These are phyloP conservation scores for Astrothelium macrocarpum DNA, from an alignment of 495 filamentous ascomycete genomes.

Conservation along the genomic window DNA sequence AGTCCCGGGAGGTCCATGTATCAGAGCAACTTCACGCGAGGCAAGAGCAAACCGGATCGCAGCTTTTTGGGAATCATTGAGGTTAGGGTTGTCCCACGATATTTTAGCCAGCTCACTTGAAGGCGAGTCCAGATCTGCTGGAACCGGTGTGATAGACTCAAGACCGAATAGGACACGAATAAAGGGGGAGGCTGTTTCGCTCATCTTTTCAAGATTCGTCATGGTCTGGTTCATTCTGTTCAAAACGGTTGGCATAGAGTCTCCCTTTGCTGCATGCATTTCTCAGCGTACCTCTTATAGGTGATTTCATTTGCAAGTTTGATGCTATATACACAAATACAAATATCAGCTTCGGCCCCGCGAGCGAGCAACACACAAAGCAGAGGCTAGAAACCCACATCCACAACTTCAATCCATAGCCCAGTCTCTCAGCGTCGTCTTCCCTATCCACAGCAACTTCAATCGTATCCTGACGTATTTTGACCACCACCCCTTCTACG, in stretches of 20 bases:
- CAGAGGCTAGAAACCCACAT: conserved; percentile 36
- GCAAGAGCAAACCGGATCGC: conserved; percentile 83
- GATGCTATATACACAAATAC: conserved; percentile 41
- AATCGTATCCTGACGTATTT: conserved; percentile 48
- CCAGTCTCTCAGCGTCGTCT: conserved; percentile 49
- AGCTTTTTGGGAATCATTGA: conserved; percentile 88
- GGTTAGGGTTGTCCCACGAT: conserved; percentile 63
- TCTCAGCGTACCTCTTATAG: conserved; percentile 54
- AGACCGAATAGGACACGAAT: conserved; percentile 78
- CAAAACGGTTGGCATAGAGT: background rate
- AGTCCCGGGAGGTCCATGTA: conserved; percentile 92
- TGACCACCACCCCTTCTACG: conserved; percentile 71
- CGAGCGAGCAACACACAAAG: background rate
- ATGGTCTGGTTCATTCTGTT: conserved; percentile 84
- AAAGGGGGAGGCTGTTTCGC: conserved; percentile 58
- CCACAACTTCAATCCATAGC: conserved; percentile 44
- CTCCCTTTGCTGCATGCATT: background rate
- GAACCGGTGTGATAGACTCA: conserved; percentile 47
- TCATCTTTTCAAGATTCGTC: conserved; percentile 65
- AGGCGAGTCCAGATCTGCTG: conserved; percentile 32
- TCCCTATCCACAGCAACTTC: conserved; percentile 64
- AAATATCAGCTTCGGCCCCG: background rate
- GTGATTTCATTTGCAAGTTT: conserved; percentile 96
- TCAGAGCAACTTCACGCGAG: conserved; percentile 75
- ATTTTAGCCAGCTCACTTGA: conserved; percentile 37